A percentile compares a stretch with the other conserved stretches of the same genome.
Conservation (phyloP, 176 grass and related monocot species). For the Alopecurus myosuroides region DNA sequence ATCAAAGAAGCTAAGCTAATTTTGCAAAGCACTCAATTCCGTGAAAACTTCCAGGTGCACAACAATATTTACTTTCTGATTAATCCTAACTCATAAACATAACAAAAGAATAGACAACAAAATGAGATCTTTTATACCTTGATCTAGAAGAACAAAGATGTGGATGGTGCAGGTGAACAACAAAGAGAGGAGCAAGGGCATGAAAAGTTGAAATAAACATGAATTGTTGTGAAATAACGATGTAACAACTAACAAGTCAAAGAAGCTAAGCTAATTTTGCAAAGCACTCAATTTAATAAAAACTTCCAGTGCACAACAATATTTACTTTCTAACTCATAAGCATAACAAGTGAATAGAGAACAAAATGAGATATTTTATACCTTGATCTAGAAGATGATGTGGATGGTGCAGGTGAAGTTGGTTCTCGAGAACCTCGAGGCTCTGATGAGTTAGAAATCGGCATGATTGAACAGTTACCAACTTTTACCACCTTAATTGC, state of each 20-base stretch:
- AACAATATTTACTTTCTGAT: not conserved
- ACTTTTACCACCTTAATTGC: conserved; percentile 13
- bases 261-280: conserved; percentile 15
- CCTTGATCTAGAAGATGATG: conserved; percentile 77
- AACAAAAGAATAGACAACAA: not conserved
- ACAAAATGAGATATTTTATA: conserved; percentile 27
- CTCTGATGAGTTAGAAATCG: conserved; percentile 31
- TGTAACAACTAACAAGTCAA: conserved; percentile 15
- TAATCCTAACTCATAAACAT: not conserved
- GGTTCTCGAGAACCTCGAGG: conserved; percentile 25
- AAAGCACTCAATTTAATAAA: not conserved
- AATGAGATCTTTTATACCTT: conserved; percentile 45
- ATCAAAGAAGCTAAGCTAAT: conserved; percentile 10
- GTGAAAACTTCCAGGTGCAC: not conserved
- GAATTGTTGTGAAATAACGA: not conserved
- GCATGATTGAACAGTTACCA: conserved; percentile 46
- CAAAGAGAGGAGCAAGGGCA: not conserved
- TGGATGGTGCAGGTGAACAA: conserved; percentile 35
- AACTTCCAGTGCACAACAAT: not conserved
- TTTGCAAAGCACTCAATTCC: conserved; percentile 2
- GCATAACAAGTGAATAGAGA: not conserved
- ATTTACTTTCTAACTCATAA: not conserved
- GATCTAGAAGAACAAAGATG: conserved; percentile 70
- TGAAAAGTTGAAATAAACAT: conserved; percentile 16
- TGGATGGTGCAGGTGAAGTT: conserved; percentile 59